phyloP scores from a whole-genome alignment of 768 basidiomycete genomes.

The Boletus pseudopeckii region DNA sequence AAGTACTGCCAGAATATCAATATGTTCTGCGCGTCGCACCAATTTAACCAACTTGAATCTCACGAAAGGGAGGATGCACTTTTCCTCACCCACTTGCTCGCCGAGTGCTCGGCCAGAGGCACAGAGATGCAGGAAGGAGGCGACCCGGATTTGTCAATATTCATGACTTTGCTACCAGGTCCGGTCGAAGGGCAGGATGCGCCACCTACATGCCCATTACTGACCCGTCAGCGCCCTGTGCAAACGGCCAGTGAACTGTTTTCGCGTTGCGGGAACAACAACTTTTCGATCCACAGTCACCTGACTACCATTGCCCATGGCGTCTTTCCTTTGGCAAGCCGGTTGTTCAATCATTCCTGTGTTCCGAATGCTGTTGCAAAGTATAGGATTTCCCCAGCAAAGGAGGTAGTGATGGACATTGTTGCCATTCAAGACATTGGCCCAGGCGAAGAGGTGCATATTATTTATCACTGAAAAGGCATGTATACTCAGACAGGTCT shows the following conservation, averaged over 20 bases:
- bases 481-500: neutral
- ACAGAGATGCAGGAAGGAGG: conserved; percentile 10
- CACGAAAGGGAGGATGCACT: conserved; percentile 61
- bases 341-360: conserved; percentile 84
- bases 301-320: conserved; percentile 69
- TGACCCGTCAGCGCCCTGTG: conserved; percentile 26
- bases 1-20: conserved; percentile 63
- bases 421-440: conserved; percentile 57
- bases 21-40: conserved; percentile 41
- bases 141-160: conserved; percentile 30
- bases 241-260: conserved; percentile 36
- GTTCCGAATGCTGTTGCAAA: conserved; percentile 66
- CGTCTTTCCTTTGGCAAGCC: conserved; percentile 71
- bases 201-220: conserved; percentile 34
- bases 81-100: conserved; percentile 61
- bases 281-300: conserved; percentile 75
- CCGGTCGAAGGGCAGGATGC: conserved; percentile 25
- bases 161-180: conserved; percentile 47
- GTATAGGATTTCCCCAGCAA: conserved; percentile 42
- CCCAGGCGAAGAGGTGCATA: conserved; percentile 60
- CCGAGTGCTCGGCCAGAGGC: conserved; percentile 30
- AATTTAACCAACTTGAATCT: conserved; percentile 46
- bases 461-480: neutral
- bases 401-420: conserved; percentile 56
- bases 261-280: conserved; percentile 74